Percentiles rank a stretch among this genome's conserved stretches.
These are phyloP conservation scores for Bromus sterilis DNA, from an alignment of 176 grass and related monocot species.

Conservation along the genomic window DNA sequence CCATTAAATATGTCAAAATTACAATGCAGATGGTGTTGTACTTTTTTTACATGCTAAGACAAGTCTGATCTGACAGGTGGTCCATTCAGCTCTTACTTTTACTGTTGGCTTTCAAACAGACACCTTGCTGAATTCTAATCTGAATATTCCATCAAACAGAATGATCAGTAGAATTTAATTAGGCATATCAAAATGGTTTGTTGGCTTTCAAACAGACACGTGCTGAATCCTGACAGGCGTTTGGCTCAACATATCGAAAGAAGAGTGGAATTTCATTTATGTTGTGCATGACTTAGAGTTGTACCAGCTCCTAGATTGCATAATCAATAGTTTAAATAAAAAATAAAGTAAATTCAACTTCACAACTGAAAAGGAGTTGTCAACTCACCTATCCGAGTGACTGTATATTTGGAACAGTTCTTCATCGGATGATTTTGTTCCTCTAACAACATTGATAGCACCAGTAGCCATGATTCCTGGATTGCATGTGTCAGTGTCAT, in stretches of 20 bases:
- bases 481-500: slow-evolving; percentile 11
- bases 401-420: slow-evolving; percentile 89
- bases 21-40: neutral
- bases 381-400: slow-evolving; percentile 78
- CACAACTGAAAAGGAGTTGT: neutral
- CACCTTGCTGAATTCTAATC: neutral
- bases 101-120: neutral
- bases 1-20: neutral
- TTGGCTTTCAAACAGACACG: neutral
- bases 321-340: neutral
- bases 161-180: neutral
- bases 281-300: neutral
- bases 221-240: neutral
- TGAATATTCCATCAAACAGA: neutral
- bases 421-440: slow-evolving; percentile 69
- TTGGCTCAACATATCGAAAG: neutral
- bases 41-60: neutral
- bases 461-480: slow-evolving; percentile 91
- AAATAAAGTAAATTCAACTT: neutral
- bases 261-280: neutral
- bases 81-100: slow-evolving; percentile 6
- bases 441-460: slow-evolving; percentile 93
- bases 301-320: neutral
- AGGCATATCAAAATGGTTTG: neutral
- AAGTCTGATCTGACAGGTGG: neutral